phyloP scores from a whole-genome alignment of 2,329 filamentous ascomycete species.

The Niveomyces coronatus region DNA sequence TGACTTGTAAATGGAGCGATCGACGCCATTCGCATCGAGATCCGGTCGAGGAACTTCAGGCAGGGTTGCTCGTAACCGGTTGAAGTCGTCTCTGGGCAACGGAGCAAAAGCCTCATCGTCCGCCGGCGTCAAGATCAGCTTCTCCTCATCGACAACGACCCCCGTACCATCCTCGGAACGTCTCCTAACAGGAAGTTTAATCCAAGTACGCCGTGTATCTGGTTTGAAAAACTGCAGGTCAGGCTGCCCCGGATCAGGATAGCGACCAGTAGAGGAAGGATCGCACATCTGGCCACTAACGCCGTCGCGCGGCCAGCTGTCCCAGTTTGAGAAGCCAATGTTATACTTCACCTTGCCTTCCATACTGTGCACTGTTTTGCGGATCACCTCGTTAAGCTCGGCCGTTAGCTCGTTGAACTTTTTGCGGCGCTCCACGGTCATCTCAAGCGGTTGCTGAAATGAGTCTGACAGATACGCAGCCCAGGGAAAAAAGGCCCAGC shows the following conservation, averaged over 20 bases:
- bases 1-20: slow-evolving; percentile 15
- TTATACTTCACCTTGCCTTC: slow-evolving; percentile 12
- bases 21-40: neutral
- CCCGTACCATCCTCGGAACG: too few relatives aligned
- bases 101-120: too few relatives aligned
- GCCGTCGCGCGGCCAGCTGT: slow-evolving; percentile 16
- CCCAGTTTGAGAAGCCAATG: slow-evolving; percentile 21
- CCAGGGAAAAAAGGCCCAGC: neutral
- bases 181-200: too few relatives aligned
- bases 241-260: slow-evolving; percentile 20
- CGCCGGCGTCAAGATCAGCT: too few relatives aligned
- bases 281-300: slow-evolving; percentile 23
- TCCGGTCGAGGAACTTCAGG: too few relatives aligned
- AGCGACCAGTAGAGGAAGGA: slow-evolving; percentile 14
- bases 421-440: slow-evolving; percentile 19
- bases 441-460: slow-evolving; percentile 1
- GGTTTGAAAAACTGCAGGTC: slow-evolving; percentile 25
- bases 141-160: too few relatives aligned
- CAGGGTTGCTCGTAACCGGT: too few relatives aligned
- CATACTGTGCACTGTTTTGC: slow-evolving; percentile 16
- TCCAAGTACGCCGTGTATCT: too few relatives aligned
- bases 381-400: slow-evolving; percentile 19
- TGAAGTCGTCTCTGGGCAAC: too few relatives aligned
- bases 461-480: too few relatives aligned
- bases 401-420: slow-evolving; percentile 19